These are phyloP conservation scores for Fusarium buharicum DNA, from an alignment of 2,329 filamentous ascomycete genomes.

Conservation along the genomic window DNA sequence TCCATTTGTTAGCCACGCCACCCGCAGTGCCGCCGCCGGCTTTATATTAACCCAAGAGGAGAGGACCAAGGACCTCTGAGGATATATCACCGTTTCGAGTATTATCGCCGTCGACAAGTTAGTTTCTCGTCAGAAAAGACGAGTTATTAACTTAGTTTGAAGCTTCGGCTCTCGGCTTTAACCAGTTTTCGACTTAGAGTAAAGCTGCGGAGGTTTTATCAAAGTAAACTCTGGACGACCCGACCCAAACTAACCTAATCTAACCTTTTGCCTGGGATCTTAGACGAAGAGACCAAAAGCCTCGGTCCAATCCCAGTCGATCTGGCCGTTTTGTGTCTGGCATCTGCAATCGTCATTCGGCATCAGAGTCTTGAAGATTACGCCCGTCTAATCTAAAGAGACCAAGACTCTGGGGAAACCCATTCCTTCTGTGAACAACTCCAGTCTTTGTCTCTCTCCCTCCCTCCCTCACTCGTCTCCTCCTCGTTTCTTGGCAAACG, in stretches of 20 bases:
- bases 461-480: background rate
- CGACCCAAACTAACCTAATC: conserved; percentile 1
- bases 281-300: conserved; percentile 5
- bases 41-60: conserved; percentile 6
- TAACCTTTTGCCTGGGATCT: conserved; percentile 8
- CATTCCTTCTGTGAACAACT: conserved; percentile 8
- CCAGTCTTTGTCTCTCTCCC: background rate
- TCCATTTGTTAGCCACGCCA: conserved; percentile 35
- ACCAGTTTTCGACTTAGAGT: conserved; percentile 6
- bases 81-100: conserved; percentile 31
- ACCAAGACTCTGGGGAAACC: conserved; percentile 38
- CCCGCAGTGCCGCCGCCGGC: conserved; percentile 29
- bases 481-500: background rate
- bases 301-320: conserved; percentile 23
- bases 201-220: conserved; percentile 1
- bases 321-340: conserved; percentile 28
- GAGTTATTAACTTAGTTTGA: conserved; percentile 2
- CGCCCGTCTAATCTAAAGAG: conserved; percentile 14
- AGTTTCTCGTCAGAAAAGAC: background rate
- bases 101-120: conserved; percentile 21
- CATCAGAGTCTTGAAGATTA: conserved; percentile 26
- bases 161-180: conserved; percentile 23
- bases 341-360: conserved; percentile 33
- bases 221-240: conserved; percentile 13
- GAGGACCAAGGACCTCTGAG: too few relatives aligned